A percentile compares a stretch with the other conserved stretches of the same genome.
These are phyloP conservation scores for Coniochaeta sp. DNA, from an alignment of 2,329 filamentous ascomycete genomes.

Conservation along the genomic window DNA sequence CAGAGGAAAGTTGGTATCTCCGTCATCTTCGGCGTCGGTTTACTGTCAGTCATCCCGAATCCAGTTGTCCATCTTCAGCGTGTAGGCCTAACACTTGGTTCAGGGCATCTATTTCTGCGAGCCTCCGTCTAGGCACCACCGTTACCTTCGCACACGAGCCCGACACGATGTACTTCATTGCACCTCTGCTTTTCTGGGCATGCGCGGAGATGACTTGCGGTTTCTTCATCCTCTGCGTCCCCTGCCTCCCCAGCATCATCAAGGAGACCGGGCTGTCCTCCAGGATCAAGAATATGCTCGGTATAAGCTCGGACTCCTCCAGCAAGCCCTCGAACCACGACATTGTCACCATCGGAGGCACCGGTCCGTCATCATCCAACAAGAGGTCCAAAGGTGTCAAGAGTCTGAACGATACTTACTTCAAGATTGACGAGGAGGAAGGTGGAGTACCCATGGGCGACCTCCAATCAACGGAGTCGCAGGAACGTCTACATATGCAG, in stretches of 20 bases:
- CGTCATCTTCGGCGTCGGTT: slow-evolving; percentile 23
- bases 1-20: slow-evolving; percentile 22
- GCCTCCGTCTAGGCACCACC: background rate
- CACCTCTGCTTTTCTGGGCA: background rate
- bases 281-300: background rate
- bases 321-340: background rate
- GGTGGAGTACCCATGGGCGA: background rate
- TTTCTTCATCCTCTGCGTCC: background rate
- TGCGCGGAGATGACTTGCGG: background rate
- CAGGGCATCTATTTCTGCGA: background rate
- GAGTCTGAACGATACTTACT: background rate
- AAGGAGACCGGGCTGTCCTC: background rate
- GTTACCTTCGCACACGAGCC: background rate
- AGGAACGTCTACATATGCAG: background rate
- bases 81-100: too few relatives aligned
- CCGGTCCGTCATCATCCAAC: background rate
- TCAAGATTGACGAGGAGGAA: background rate
- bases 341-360: background rate
- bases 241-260: background rate
- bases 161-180: background rate
- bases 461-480: background rate
- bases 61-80: too few relatives aligned
- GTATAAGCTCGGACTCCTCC: background rate
- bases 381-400: background rate
- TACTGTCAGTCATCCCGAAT: slow-evolving; percentile 23